A percentile compares a stretch with the other conserved stretches of the same genome.
Evolutionary conservation across 2,329 filamentous ascomycete genomes (phyloP).

Genomic region (Microsporum ferrugineum): DNA sequence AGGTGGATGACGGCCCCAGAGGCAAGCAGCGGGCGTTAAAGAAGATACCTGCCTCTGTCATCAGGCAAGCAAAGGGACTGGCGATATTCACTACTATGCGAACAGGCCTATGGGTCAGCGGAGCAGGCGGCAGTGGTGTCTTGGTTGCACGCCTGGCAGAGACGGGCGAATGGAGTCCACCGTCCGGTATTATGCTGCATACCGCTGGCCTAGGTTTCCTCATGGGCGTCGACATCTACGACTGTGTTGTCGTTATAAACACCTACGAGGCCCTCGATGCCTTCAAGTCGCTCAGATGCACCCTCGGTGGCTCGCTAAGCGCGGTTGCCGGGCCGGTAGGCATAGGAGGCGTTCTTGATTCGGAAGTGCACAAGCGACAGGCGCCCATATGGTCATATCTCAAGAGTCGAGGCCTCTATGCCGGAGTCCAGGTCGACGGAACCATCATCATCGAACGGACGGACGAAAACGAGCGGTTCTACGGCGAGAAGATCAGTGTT

Average conservation of each 20-base stretch:
- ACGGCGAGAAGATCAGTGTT: conserved; percentile 54
- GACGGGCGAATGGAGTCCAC: conserved; percentile 83
- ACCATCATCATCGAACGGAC: conserved; percentile 74
- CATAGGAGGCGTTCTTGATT: conserved; percentile 61
- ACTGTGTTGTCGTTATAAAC: conserved; percentile 89
- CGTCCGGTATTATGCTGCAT: conserved; percentile 81
- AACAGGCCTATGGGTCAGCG: conserved; percentile 81
- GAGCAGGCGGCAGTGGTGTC: conserved; percentile 79
- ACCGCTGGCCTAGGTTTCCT: conserved; percentile 82
- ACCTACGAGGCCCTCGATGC: conserved; percentile 71
- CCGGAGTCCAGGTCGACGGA: conserved; percentile 74
- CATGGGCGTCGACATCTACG: conserved; percentile 87
- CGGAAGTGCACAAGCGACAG: conserved; percentile 54
- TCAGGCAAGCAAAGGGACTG: conserved; percentile 78
- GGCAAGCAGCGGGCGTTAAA: conserved; percentile 56
- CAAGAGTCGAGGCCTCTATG: conserved; percentile 81
- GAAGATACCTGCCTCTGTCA: conserved; percentile 76
- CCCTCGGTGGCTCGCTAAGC: conserved; percentile 69
- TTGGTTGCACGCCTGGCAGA: conserved; percentile 65
- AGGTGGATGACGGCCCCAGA: conserved; percentile 41
- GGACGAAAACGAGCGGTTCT: conserved; percentile 83
- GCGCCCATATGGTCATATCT: conserved; percentile 73
- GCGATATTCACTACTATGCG: conserved; percentile 95
- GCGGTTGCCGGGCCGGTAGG: conserved; percentile 67
- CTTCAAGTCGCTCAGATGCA: conserved; percentile 68